phyloP scores from a whole-genome alignment of 345 rosid genomes.

The Salix exigua region DNA sequence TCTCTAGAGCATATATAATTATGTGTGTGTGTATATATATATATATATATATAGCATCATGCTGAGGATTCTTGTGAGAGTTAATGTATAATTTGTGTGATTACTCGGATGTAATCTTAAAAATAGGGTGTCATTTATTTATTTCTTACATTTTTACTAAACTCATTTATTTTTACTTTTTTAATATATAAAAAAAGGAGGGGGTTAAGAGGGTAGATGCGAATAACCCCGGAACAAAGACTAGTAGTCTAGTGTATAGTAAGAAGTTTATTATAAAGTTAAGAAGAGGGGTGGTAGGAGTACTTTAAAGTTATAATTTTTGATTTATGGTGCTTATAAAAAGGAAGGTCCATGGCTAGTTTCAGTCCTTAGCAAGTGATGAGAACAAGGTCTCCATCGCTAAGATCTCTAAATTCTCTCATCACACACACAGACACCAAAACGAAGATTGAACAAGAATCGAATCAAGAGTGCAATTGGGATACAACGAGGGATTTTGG shows the following conservation, averaged over 20 bases:
- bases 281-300: background rate
- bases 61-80: no score
- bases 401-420: slow-evolving; percentile 28
- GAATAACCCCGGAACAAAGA: slow-evolving; percentile 17
- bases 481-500: slow-evolving; percentile 30
- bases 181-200: background rate
- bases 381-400: slow-evolving; percentile 37
- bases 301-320: background rate
- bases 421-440: slow-evolving; percentile 7
- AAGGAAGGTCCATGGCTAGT: slow-evolving; percentile 20
- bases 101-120: no score
- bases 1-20: background rate
- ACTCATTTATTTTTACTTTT: no score
- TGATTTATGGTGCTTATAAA: slow-evolving; percentile 17
- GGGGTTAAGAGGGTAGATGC: slow-evolving; percentile 23
- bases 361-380: slow-evolving; percentile 21
- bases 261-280: background rate
- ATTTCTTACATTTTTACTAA: no score
- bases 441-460: slow-evolving; percentile 23
- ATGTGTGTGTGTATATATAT: no score
- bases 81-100: no score
- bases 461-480: slow-evolving; percentile 35
- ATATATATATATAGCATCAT: no score
- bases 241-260: background rate
- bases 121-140: no score